Evolutionary conservation across 2,329 filamentous ascomycete genomes (phyloP).

Genomic region (Alternaria burnsii): DNA sequence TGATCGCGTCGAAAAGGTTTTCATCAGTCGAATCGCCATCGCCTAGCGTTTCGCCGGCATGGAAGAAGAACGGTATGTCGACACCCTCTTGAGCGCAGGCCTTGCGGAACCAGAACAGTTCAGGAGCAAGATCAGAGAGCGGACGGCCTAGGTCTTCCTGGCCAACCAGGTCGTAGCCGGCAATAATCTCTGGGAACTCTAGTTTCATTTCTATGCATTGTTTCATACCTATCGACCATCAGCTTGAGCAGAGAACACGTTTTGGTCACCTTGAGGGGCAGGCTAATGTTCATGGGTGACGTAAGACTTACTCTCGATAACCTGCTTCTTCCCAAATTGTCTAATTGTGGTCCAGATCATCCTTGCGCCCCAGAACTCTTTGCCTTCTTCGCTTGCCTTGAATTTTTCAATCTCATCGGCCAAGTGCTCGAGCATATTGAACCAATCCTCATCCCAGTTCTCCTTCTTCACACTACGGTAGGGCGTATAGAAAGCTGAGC

Average conservation of each 20-base stretch:
- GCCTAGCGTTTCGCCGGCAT: conserved; percentile 88
- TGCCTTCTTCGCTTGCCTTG: conserved; percentile 73
- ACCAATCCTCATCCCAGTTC: conserved; percentile 71
- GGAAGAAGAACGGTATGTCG: conserved; percentile 93
- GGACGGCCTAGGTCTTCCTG: conserved; percentile 83
- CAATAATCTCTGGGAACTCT: conserved; percentile 78
- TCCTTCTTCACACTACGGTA: conserved; percentile 74
- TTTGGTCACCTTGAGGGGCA: background rate
- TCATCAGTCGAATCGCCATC: conserved; percentile 78
- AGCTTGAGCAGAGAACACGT: background rate
- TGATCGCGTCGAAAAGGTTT: conserved; percentile 88
- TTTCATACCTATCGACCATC: conserved; percentile 69
- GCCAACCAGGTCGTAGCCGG: conserved; percentile 89
- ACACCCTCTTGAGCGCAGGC: conserved; percentile 79
- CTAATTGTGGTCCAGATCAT: conserved; percentile 86
- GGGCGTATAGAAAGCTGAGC: conserved; percentile 75
- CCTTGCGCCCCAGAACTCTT: conserved; percentile 82
- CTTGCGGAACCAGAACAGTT: conserved; percentile 94
- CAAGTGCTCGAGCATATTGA: conserved; percentile 74
- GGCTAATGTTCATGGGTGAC: background rate
- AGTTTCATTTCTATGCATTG: conserved; percentile 84
- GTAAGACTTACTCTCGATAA: conserved; percentile 67
- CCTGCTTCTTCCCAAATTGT: conserved; percentile 66
- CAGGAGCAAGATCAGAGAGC: conserved; percentile 78
- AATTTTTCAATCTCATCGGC: conserved; percentile 82